Conservation (phyloP, 768 basidiomycete species). For the Tylopilus rubrobrunneus region DNA sequence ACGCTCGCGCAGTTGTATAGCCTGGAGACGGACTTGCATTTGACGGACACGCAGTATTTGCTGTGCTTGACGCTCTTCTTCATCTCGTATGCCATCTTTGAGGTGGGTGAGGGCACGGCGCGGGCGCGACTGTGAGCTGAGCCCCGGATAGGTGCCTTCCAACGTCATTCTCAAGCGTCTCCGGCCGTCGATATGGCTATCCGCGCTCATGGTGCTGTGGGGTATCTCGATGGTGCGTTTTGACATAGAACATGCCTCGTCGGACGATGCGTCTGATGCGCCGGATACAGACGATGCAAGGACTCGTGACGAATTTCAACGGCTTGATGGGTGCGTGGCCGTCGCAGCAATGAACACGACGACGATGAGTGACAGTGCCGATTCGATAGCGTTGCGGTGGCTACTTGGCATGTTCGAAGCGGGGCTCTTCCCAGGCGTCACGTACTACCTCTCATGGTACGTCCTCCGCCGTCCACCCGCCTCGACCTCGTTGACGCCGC, state of each 20-base stretch:
- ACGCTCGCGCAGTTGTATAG: slow-evolving; percentile 52
- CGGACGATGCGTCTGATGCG: not conserved
- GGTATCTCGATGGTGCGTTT: slow-evolving; percentile 64
- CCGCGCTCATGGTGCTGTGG: slow-evolving; percentile 69
- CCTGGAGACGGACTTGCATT: slow-evolving; percentile 53
- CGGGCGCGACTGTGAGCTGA: not conserved
- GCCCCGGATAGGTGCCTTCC: slow-evolving; percentile 49
- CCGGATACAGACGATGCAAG: slow-evolving; percentile 60
- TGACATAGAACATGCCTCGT: not conserved
- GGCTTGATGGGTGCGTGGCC: slow-evolving; percentile 55
- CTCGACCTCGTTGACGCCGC: slow-evolving; percentile 37
- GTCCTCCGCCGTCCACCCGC: slow-evolving; percentile 10
- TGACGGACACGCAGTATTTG: slow-evolving; percentile 64
- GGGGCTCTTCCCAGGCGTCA: slow-evolving; percentile 42
- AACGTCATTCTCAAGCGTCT: slow-evolving; percentile 71
- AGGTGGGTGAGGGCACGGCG: slow-evolving; percentile 35
- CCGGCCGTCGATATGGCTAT: slow-evolving; percentile 75
- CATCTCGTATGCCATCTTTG: slow-evolving; percentile 66
- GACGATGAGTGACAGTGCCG: not conserved
- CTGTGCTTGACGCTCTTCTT: slow-evolving; percentile 59
- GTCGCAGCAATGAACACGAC: not conserved
- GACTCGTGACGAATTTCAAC: slow-evolving; percentile 63
- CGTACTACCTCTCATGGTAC: slow-evolving; percentile 71
- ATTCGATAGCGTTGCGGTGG: slow-evolving; percentile 57
- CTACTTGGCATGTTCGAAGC: slow-evolving; percentile 71